Percentiles rank a stretch among this genome's conserved stretches.
phyloP scores from a whole-genome alignment of 2,329 filamentous ascomycete species.

The Pestalotiopsis sp. region DNA sequence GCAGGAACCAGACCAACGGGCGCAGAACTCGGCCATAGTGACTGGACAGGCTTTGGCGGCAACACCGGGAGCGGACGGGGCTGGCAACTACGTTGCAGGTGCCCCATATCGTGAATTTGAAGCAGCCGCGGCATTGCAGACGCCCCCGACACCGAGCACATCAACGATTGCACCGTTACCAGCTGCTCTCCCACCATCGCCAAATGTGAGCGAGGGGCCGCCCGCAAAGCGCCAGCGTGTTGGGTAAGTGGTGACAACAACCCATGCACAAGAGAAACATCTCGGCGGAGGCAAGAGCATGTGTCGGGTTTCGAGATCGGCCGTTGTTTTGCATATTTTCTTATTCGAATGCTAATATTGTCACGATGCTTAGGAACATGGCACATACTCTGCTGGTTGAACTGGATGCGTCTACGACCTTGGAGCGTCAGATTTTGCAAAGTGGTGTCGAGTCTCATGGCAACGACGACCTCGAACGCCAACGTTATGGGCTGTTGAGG shows the following conservation, averaged over 20 bases:
- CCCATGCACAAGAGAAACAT: background rate
- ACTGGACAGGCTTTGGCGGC: conserved; percentile 8
- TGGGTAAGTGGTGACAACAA: conserved; percentile 23
- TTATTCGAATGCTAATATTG: background rate
- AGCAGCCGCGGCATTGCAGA: conserved; percentile 25
- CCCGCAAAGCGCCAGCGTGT: conserved; percentile 30
- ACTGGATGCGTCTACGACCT: conserved; percentile 15
- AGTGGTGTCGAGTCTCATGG: conserved; percentile 23
- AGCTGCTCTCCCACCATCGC: conserved; percentile 13
- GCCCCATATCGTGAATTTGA: conserved; percentile 15
- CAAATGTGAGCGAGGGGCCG: conserved; percentile 10
- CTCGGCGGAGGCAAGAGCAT: background rate
- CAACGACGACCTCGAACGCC: conserved; percentile 40
- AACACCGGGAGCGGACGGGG: background rate
- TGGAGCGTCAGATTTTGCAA: conserved; percentile 18
- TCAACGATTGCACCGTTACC: conserved; percentile 11
- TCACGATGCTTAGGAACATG: conserved; percentile 18
- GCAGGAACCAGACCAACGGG: background rate
- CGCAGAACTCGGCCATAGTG: background rate
- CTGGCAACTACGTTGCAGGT: conserved; percentile 3
- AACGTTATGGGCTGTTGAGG: conserved; percentile 56
- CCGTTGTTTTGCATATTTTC: background rate
- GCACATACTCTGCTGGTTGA: conserved; percentile 22
- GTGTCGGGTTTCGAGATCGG: background rate
- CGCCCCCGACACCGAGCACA: conserved; percentile 26